Conservation (phyloP, 2,329 filamentous ascomycete genomes). For the Hypoxylon rubiginosum region DNA sequence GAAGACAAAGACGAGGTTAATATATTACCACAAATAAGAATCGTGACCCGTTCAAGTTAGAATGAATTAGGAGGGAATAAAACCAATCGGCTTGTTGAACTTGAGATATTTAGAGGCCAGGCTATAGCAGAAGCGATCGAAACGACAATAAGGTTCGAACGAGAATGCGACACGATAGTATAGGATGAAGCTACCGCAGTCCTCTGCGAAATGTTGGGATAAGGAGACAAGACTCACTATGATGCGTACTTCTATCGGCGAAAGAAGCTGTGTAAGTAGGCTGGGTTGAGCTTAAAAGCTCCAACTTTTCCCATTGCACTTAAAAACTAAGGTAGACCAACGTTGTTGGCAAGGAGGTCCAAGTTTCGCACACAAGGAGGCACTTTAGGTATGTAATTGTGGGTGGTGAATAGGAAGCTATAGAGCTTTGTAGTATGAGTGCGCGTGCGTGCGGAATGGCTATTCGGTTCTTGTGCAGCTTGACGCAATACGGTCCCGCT, state of each 20-base stretch:
- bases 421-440: not conserved
- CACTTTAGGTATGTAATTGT: not conserved
- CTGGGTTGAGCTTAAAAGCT: constrained; percentile 34
- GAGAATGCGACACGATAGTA: not conserved
- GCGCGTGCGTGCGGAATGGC: not conserved
- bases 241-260: constrained; percentile 36
- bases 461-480: not conserved
- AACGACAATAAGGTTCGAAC: not conserved
- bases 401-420: not conserved
- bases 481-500: not conserved
- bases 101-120: constrained; percentile 12
- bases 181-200: not conserved
- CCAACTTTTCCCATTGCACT: constrained; percentile 42
- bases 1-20: constrained; percentile 17
- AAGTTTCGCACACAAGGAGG: constrained; percentile 8
- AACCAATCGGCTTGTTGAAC: not conserved
- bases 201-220: constrained; percentile 6
- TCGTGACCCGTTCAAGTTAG: constrained; percentile 5
- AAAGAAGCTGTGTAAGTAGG: constrained; percentile 32
- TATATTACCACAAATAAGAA: not conserved
- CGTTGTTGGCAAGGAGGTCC: constrained; percentile 9
- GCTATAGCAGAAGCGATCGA: not conserved
- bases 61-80: not conserved
- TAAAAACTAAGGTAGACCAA: constrained; percentile 2
- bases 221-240: constrained; percentile 2